Conservation (phyloP, 2,329 filamentous ascomycete species). For the Ramichloridium luteum region DNA sequence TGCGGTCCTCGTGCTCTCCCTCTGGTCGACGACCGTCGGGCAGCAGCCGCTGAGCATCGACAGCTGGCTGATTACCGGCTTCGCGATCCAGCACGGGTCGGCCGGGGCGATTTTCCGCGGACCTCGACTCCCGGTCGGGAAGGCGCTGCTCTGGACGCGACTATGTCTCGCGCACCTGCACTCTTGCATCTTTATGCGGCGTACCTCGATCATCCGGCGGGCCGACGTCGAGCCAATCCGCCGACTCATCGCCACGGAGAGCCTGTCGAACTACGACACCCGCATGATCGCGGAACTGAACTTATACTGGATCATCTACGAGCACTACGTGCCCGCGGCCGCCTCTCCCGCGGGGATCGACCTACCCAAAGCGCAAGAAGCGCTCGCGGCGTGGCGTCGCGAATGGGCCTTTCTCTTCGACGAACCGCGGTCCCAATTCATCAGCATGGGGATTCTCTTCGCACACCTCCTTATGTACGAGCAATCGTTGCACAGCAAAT, state of each 20-base stretch:
- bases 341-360: no score
- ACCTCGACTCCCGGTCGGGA: constrained; percentile 1
- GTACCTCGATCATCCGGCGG: constrained; percentile 30
- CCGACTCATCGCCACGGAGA: constrained; percentile 27
- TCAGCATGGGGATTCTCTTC: constrained; percentile 37
- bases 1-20: constrained; percentile 5
- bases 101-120: constrained; percentile 4
- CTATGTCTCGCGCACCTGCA: constrained; percentile 34
- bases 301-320: constrained; percentile 36
- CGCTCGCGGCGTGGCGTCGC: constrained; percentile 5
- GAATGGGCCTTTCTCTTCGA: constrained; percentile 30
- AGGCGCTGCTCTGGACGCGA: constrained; percentile 6
- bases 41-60: constrained; percentile 6
- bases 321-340: constrained; percentile 23
- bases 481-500: constrained; percentile 26
- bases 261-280: constrained; percentile 33
- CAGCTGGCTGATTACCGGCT: constrained; percentile 5
- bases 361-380: constrained; percentile 7
- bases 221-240: constrained; percentile 29
- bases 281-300: constrained; percentile 36
- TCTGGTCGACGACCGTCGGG: constrained; percentile 6
- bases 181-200: constrained; percentile 27
- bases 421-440: constrained; percentile 34
- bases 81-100: constrained; percentile 4
- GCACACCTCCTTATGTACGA: constrained; percentile 33